A percentile compares a stretch with the other conserved stretches of the same genome.
phyloP scores from a whole-genome alignment of 2,329 filamentous ascomycete species.

The Sclerotinia spermophila region DNA sequence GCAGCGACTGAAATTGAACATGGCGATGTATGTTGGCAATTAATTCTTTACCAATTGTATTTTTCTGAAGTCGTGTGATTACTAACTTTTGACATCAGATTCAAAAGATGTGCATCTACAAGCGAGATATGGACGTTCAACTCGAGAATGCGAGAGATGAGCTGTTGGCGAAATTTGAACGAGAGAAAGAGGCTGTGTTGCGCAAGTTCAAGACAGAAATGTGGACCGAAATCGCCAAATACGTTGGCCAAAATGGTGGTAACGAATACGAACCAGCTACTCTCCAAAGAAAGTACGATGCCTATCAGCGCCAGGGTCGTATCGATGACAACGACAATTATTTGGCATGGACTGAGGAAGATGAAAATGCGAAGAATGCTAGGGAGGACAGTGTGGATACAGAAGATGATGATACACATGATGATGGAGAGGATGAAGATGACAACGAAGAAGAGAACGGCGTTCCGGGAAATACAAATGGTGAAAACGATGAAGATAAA shows the following conservation, averaged over 20 bases:
- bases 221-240: background rate
- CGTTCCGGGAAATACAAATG: background rate
- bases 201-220: background rate
- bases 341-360: background rate
- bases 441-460: background rate
- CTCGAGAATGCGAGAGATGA: background rate
- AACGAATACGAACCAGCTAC: background rate
- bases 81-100: background rate
- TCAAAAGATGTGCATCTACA: constrained; percentile 1
- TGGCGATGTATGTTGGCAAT: background rate
- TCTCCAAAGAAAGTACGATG: background rate
- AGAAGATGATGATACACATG: background rate
- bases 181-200: background rate
- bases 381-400: background rate
- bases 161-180: background rate
- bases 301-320: background rate
- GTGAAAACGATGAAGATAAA: background rate
- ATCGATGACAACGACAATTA: background rate
- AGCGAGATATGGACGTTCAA: background rate
- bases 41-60: accelerated
- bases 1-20: background rate
- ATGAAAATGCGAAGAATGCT: background rate
- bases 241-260: background rate
- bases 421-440: background rate
- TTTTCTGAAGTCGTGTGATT: background rate